Conservation (phyloP, 2,329 filamentous ascomycete species). For the Fusarium sp. region DNA sequence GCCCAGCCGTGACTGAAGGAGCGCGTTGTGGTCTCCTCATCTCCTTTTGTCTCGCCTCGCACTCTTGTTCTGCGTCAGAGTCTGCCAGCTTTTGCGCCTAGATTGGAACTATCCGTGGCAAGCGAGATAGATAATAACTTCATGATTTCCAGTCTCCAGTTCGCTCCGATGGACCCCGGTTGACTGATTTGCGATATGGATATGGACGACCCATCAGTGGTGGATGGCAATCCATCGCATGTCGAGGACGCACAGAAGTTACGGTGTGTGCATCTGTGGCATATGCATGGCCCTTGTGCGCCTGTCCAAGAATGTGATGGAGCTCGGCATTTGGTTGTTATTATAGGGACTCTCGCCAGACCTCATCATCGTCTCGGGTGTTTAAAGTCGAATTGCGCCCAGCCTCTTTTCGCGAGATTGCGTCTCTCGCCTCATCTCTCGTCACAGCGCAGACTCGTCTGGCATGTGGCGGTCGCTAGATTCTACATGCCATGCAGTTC, state of each 20-base stretch:
- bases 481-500: slow-evolving; percentile 21
- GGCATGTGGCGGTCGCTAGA: slow-evolving; percentile 40
- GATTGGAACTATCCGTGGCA: slow-evolving; percentile 22
- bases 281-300: slow-evolving; percentile 18
- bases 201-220: slow-evolving; percentile 10
- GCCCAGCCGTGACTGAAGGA: slow-evolving; percentile 33
- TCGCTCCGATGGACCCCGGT: slow-evolving; percentile 9
- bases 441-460: slow-evolving; percentile 31
- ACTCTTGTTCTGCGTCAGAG: slow-evolving; percentile 7
- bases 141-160: slow-evolving; percentile 21
- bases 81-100: slow-evolving; percentile 10
- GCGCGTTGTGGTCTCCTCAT: slow-evolving; percentile 29
- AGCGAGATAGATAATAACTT: slow-evolving; percentile 34
- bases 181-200: slow-evolving; percentile 32
- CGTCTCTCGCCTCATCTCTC: slow-evolving; percentile 30
- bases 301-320: slow-evolving; percentile 29
- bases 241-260: slow-evolving; percentile 37
- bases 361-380: slow-evolving; percentile 4
- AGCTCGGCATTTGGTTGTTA: slow-evolving; percentile 23
- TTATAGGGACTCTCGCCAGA: neutral
- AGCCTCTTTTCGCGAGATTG: slow-evolving; percentile 17
- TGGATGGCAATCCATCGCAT: slow-evolving; percentile 14
- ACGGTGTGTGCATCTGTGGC: slow-evolving; percentile 36
- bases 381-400: slow-evolving; percentile 17
- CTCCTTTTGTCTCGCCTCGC: slow-evolving; percentile 29